Evolutionary conservation across 1,139 yeast species (phyloP).

Genomic region (Pichia sp.): DNA sequence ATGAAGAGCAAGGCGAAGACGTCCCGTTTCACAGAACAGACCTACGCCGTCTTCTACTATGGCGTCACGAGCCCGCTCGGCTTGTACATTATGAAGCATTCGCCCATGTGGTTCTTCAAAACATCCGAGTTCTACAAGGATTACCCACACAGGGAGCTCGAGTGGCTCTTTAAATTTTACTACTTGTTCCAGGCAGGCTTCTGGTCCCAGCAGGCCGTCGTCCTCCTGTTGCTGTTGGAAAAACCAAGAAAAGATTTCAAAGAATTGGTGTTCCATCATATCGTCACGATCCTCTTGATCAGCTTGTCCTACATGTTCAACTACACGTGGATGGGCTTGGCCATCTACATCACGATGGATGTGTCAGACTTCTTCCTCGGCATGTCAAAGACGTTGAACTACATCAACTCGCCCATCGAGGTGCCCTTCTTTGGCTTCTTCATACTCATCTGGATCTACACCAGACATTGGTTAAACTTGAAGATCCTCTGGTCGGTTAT

Average conservation of each 20-base stretch:
- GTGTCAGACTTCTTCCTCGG: conserved; percentile 87
- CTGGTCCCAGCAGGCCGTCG: conserved; percentile 94
- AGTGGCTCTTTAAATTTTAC: conserved; percentile 67
- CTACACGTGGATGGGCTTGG: conserved; percentile 93
- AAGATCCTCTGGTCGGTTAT: conserved; percentile 81
- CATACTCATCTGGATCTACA: conserved; percentile 72
- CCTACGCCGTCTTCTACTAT: conserved; percentile 78
- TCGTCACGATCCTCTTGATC: conserved; percentile 84
- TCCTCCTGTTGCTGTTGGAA: conserved; percentile 78
- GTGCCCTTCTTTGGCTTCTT: conserved; percentile 69
- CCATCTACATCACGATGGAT: conserved; percentile 93
- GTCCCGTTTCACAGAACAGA: conserved; percentile 87
- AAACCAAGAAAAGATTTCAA: conserved; percentile 91
- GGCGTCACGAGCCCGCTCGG: conserved; percentile 84
- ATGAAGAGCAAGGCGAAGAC: conserved; percentile 56
- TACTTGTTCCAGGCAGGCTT: conserved; percentile 92
- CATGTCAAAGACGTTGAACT: conserved; percentile 76
- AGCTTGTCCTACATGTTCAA: conserved; percentile 92
- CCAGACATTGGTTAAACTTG: conserved; percentile 82
- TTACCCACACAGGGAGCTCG: conserved; percentile 82
- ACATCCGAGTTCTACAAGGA: conserved; percentile 73
- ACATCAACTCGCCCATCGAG: conserved; percentile 63
- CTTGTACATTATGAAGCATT: conserved; percentile 75
- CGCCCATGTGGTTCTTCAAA: conserved; percentile 85
- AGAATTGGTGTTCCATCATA: conserved; percentile 89